Percentiles rank a stretch among this genome's conserved stretches.
phyloP scores from a whole-genome alignment of 352 stramenopile species.

The Globisporangium cystogenes region DNA sequence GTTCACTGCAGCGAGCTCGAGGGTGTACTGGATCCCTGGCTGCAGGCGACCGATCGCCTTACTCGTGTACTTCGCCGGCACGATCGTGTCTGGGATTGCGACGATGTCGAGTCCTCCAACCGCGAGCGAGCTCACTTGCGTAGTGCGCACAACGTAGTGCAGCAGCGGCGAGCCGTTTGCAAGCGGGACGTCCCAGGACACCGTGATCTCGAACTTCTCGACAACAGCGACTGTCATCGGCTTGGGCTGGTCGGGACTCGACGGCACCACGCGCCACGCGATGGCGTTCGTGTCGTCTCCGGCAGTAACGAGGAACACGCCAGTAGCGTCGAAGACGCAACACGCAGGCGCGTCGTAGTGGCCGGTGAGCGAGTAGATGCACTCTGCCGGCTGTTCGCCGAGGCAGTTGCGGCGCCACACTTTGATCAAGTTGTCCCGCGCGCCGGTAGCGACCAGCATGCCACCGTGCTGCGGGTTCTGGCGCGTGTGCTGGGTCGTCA shows the following conservation, averaged over 20 bases:
- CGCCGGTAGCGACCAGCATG: conserved; percentile 44
- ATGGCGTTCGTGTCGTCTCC: conserved; percentile 47
- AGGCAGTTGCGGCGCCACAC: conserved; percentile 29
- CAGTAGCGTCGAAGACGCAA: conserved; percentile 33
- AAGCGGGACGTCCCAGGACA: conserved; percentile 42
- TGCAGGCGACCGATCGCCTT: conserved; percentile 38
- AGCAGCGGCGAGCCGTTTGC: conserved; percentile 51
- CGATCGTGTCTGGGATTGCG: conserved; percentile 21
- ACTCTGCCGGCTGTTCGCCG: conserved; percentile 14
- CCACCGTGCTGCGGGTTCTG: conserved; percentile 7
- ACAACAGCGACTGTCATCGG: conserved; percentile 18
- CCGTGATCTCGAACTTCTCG: conserved; percentile 43
- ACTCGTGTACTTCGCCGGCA: conserved; percentile 37
- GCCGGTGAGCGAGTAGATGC: conserved; percentile 36
- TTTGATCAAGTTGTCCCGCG: conserved; percentile 62
- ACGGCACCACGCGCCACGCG: conserved; percentile 44
- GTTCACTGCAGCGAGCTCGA: conserved; percentile 53
- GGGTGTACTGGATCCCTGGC: conserved; percentile 44
- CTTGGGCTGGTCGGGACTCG: conserved; percentile 32
- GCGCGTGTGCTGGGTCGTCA: conserved; percentile 19
- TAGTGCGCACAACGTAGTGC: conserved; percentile 43
- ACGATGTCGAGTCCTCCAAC: conserved; percentile 22
- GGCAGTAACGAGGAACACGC: conserved; percentile 44
- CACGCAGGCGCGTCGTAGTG: conserved; percentile 41
- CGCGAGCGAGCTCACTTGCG: conserved; percentile 27